Percentiles rank a stretch among this genome's conserved stretches.
These are phyloP conservation scores for Saprolegnia parasitica DNA, from an alignment of 352 stramenopile species.

Conservation along the genomic window DNA sequence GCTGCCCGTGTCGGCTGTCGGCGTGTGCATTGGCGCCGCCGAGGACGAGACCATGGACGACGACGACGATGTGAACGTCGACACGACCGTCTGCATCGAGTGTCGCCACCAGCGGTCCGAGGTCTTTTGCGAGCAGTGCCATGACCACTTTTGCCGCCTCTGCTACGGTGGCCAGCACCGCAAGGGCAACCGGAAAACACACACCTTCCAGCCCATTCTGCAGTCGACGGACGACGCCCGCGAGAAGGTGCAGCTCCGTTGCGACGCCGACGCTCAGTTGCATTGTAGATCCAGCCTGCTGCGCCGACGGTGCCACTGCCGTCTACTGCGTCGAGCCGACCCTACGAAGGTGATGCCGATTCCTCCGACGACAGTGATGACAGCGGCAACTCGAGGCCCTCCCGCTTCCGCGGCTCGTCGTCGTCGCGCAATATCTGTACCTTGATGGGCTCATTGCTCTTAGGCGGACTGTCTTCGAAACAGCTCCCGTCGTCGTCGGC, in stretches of 20 bases:
- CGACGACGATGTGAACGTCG: slow-evolving; percentile 22
- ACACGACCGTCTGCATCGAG: slow-evolving; percentile 22
- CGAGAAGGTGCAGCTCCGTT: background rate
- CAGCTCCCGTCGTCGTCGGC: slow-evolving; percentile 27
- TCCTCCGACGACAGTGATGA: slow-evolving; percentile 32
- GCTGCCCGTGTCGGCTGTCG: slow-evolving; percentile 10
- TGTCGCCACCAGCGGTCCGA: slow-evolving; percentile 26
- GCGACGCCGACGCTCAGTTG: slow-evolving; percentile 36
- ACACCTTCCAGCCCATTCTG: slow-evolving; percentile 74
- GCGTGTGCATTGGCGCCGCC: background rate
- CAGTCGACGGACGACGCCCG: background rate
- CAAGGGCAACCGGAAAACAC: slow-evolving; percentile 67
- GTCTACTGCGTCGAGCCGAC: slow-evolving; percentile 27
- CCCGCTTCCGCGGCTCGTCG: slow-evolving; percentile 33
- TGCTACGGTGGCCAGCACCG: slow-evolving; percentile 81
- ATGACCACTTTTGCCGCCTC: slow-evolving; percentile 85
- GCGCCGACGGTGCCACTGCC: background rate
- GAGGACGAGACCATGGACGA: slow-evolving; percentile 15
- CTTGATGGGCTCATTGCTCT: slow-evolving; percentile 80
- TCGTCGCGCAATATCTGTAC: slow-evolving; percentile 78
- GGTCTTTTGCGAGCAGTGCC: slow-evolving; percentile 70
- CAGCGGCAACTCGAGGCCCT: slow-evolving; percentile 34
- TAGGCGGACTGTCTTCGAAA: slow-evolving; percentile 17
- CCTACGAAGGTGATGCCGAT: slow-evolving; percentile 42
- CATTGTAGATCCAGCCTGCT: slow-evolving; percentile 2